Percentiles rank a stretch among this genome's conserved stretches.
Conservation (phyloP, 768 basidiomycete species). For the Mycena venus region DNA sequence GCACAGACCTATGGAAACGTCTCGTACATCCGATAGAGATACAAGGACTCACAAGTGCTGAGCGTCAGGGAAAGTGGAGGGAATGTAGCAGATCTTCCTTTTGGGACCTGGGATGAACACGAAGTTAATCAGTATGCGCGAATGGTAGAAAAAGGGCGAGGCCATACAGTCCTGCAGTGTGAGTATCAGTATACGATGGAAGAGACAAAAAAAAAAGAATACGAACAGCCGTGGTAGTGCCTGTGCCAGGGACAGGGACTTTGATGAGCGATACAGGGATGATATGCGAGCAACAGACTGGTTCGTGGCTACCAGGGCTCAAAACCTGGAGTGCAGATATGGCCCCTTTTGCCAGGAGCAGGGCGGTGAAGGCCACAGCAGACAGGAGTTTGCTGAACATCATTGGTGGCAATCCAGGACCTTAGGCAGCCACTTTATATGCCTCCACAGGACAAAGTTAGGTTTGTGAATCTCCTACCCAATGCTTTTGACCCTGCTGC, state of each 20-base stretch:
- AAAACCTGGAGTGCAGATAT: not conserved
- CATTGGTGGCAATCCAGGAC: slow-evolving; percentile 2
- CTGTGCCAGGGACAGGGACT: not conserved
- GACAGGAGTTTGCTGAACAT: not conserved
- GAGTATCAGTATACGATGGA: slow-evolving; percentile 2
- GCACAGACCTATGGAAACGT: not conserved
- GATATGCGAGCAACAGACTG: not conserved
- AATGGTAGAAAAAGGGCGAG: not conserved
- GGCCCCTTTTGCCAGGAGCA: slow-evolving; percentile 1
- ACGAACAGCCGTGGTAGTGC: slow-evolving; percentile 4
- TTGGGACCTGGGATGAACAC: slow-evolving; percentile 1
- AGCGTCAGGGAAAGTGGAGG: slow-evolving; percentile 1
- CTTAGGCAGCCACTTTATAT: slow-evolving; percentile 9
- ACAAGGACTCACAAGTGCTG: slow-evolving; percentile 3
- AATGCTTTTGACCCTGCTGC: slow-evolving; percentile 5
- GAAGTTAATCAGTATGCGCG: slow-evolving; percentile 3
- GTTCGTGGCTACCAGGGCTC: not conserved
- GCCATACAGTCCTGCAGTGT: slow-evolving; percentile 1
- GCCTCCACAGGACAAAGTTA: not conserved
- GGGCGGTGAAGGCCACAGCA: not conserved
- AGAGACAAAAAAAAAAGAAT: slow-evolving; percentile 6
- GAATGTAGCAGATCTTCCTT: slow-evolving; percentile 1
- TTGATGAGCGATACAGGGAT: not conserved
- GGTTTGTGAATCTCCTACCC: slow-evolving; percentile 8
- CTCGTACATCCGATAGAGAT: slow-evolving; percentile 3